Conservation (phyloP, 1,139 yeast genomes). For the Magnusiomyces suaveolens region DNA sequence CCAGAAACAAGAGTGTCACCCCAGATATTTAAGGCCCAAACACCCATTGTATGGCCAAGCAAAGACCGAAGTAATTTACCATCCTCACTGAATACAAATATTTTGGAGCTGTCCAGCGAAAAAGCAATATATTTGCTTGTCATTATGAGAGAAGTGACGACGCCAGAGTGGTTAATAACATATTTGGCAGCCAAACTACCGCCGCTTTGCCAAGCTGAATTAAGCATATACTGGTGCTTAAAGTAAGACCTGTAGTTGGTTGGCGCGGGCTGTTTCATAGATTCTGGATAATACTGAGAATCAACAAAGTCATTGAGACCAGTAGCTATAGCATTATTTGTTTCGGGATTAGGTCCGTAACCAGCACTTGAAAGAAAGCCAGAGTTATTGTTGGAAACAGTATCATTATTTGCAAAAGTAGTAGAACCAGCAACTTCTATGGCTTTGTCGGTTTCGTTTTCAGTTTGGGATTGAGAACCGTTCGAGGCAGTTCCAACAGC, state of each 20-base stretch:
- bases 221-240: slow-evolving; percentile 36
- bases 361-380: not conserved
- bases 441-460: not conserved
- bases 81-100: slow-evolving; percentile 41
- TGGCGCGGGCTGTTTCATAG: slow-evolving; percentile 29
- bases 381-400: not conserved
- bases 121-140: slow-evolving; percentile 33
- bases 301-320: slow-evolving; percentile 25
- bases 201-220: slow-evolving; percentile 36
- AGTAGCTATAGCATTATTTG: slow-evolving; percentile 1
- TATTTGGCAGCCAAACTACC: slow-evolving; percentile 36
- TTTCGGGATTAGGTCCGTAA: not conserved
- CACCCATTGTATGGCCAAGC: slow-evolving; percentile 92
- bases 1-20: slow-evolving; percentile 79
- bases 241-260: slow-evolving; percentile 36
- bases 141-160: slow-evolving; percentile 35
- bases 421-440: no score
- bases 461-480: not conserved
- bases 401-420: not conserved
- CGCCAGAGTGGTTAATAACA: slow-evolving; percentile 32
- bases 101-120: slow-evolving; percentile 37
- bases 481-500: slow-evolving; percentile 24
- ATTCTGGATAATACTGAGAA: slow-evolving; percentile 31
- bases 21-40: slow-evolving; percentile 85
- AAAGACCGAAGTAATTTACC: slow-evolving; percentile 63